A percentile compares a stretch with the other conserved stretches of the same genome.
phyloP scores from a whole-genome alignment of 1,284 basidiomycete genomes.

The Trichosporon ovoides region DNA sequence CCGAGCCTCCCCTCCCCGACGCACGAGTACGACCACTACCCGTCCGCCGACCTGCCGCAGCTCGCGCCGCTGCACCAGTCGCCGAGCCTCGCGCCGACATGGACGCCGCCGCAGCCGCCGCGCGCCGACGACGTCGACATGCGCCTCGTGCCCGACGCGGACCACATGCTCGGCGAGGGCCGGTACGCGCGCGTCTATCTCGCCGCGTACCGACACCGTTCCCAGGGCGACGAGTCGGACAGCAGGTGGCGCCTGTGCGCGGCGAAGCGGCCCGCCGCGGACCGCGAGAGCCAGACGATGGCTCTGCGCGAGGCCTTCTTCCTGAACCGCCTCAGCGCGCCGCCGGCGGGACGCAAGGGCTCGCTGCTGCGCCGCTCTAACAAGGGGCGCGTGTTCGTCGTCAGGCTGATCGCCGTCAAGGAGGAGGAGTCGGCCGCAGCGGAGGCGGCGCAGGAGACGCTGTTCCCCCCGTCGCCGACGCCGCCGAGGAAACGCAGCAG shows the following conservation, averaged over 20 bases:
- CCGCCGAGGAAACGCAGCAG: slow-evolving; percentile 3
- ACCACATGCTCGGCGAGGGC: slow-evolving; percentile 49
- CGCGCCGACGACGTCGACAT: slow-evolving; percentile 32
- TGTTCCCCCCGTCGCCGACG: not conserved
- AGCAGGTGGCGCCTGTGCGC: slow-evolving; percentile 48
- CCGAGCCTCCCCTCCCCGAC: slow-evolving; percentile 18
- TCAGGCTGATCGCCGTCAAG: slow-evolving; percentile 43
- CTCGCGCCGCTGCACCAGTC: slow-evolving; percentile 41
- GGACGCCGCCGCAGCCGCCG: slow-evolving; percentile 36
- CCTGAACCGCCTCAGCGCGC: slow-evolving; percentile 42
- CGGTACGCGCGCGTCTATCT: slow-evolving; percentile 51
- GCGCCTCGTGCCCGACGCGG: slow-evolving; percentile 35
- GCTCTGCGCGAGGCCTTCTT: slow-evolving; percentile 52
- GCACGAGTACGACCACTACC: slow-evolving; percentile 3
- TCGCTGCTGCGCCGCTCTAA: slow-evolving; percentile 15
- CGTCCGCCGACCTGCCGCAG: slow-evolving; percentile 4
- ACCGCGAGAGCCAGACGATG: slow-evolving; percentile 50
- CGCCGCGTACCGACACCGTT: slow-evolving; percentile 36
- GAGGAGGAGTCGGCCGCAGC: slow-evolving; percentile 31
- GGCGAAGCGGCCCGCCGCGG: slow-evolving; percentile 48
- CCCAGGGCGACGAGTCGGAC: slow-evolving; percentile 3
- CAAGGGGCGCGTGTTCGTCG: slow-evolving; percentile 32
- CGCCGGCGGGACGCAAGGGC: slow-evolving; percentile 10
- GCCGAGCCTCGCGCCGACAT: slow-evolving; percentile 29
- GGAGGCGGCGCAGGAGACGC: too few species aligned